Conservation (phyloP, 768 basidiomycete genomes). For the Dioszegia hungarica region DNA sequence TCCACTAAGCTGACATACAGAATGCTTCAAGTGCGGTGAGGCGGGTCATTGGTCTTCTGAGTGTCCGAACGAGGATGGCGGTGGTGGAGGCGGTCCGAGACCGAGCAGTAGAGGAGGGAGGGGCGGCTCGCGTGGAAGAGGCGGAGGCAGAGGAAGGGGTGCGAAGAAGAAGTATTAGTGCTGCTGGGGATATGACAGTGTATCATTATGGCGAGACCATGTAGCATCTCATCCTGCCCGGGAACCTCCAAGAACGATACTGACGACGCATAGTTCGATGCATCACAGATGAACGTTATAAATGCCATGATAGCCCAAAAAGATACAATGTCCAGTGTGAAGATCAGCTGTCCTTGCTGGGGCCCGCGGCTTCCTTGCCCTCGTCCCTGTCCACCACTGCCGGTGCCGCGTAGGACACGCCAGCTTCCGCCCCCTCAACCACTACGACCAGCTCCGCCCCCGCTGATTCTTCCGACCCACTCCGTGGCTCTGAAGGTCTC, state of each 20-base stretch:
- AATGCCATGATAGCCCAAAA: too few species aligned
- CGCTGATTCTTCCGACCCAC: not conserved
- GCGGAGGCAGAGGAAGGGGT: constrained; percentile 6
- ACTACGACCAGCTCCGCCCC: not conserved
- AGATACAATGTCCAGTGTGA: too few species aligned
- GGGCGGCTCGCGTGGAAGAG: constrained; percentile 1
- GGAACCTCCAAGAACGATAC: too few species aligned
- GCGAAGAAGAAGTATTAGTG: not conserved
- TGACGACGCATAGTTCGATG: too few species aligned
- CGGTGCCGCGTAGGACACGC: too few species aligned
- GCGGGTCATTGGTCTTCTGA: constrained; percentile 39
- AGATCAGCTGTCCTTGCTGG: too few species aligned
- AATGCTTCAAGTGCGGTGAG: constrained; percentile 47
- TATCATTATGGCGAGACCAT: too few species aligned
- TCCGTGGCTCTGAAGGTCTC: too few species aligned
- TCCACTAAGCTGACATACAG: constrained; percentile 16
- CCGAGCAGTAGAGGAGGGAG: not conserved
- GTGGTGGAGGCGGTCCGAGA: not conserved
- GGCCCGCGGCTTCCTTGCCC: too few species aligned
- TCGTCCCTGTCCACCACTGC: too few species aligned
- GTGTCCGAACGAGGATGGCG: constrained; percentile 26
- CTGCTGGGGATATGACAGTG: not conserved
- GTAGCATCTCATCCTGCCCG: too few species aligned
- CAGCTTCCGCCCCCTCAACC: not conserved
- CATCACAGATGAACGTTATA: too few species aligned